A percentile compares a stretch with the other conserved stretches of the same genome.
Evolutionary conservation across 1,284 basidiomycete species (phyloP).

Genomic region (Papiliotrema fonsecae): DNA sequence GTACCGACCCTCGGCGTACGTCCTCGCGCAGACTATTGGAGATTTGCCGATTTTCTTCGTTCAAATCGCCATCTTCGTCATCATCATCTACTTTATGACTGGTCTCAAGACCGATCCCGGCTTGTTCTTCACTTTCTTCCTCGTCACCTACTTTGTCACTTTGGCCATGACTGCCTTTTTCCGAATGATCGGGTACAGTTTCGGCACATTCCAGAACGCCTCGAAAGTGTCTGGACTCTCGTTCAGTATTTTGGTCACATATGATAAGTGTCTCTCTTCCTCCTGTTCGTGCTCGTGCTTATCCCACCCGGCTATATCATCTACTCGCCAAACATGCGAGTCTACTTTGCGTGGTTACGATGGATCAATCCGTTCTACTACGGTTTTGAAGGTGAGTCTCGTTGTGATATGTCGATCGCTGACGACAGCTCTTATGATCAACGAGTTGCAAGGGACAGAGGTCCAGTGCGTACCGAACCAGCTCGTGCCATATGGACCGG

Average conservation of each 20-base stretch:
- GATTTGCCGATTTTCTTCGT: conserved; percentile 48
- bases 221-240: conserved; percentile 39
- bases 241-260: conserved; percentile 34
- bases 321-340: conserved; percentile 36
- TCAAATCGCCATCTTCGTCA: conserved; percentile 44
- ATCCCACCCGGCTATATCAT: conserved; percentile 42
- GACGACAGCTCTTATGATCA: conserved; percentile 21
- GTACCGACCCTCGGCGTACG: conserved; percentile 47
- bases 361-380: conserved; percentile 40
- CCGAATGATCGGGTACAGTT: conserved; percentile 38
- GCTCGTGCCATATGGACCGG: conserved; percentile 46
- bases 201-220: conserved; percentile 40
- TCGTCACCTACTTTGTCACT: conserved; percentile 29
- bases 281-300: too few species aligned
- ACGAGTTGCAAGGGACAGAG: conserved; percentile 49
- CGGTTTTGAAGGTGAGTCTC: conserved; percentile 21
- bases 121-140: conserved; percentile 43
- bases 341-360: conserved; percentile 33
- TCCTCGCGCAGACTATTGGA: conserved; percentile 64
- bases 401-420: not conserved
- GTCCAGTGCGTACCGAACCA: conserved; percentile 43
- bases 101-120: conserved; percentile 25
- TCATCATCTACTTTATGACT: conserved; percentile 45
- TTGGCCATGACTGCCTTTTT: conserved; percentile 35
- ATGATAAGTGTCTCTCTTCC: too few species aligned